phyloP scores from a whole-genome alignment of 345 rosid genomes.

The Triadica sebifera region DNA sequence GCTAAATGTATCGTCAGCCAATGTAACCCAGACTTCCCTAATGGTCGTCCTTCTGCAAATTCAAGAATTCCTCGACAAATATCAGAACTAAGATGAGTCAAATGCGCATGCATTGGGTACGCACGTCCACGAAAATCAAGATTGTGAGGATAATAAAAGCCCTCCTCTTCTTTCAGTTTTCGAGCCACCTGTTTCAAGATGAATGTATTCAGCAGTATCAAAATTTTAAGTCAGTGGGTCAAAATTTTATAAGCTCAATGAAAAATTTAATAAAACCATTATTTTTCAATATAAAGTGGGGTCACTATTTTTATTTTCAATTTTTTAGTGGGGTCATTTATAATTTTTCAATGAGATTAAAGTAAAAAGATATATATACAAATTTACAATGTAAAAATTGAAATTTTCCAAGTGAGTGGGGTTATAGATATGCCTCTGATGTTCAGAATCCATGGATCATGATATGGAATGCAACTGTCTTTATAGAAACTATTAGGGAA shows the following conservation, averaged over 20 bases:
- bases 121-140: slow-evolving; percentile 98
- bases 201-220: slow-evolving; percentile 13
- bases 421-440: too few relatives aligned
- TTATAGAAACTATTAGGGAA: slow-evolving; percentile 3
- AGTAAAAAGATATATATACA: too few relatives aligned
- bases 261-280: too few relatives aligned
- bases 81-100: slow-evolving; percentile 93
- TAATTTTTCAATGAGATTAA: too few relatives aligned
- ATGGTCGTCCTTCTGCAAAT: slow-evolving; percentile 86
- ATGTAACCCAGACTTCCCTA: slow-evolving; percentile 78
- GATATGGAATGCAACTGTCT: slow-evolving; percentile 17
- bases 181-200: slow-evolving; percentile 71
- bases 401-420: too few relatives aligned
- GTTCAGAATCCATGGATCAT: background rate
- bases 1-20: slow-evolving; percentile 97
- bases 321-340: too few relatives aligned
- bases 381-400: too few relatives aligned
- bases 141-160: slow-evolving; percentile 98
- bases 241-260: too few relatives aligned
- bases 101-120: slow-evolving; percentile 96
- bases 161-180: slow-evolving; percentile 88
- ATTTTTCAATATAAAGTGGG: too few relatives aligned
- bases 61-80: slow-evolving; percentile 94
- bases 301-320: too few relatives aligned
- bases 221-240: too few relatives aligned